Evolutionary conservation across 306 rosid genomes (phyloP).

Genomic region (Quercus wislizeni): DNA sequence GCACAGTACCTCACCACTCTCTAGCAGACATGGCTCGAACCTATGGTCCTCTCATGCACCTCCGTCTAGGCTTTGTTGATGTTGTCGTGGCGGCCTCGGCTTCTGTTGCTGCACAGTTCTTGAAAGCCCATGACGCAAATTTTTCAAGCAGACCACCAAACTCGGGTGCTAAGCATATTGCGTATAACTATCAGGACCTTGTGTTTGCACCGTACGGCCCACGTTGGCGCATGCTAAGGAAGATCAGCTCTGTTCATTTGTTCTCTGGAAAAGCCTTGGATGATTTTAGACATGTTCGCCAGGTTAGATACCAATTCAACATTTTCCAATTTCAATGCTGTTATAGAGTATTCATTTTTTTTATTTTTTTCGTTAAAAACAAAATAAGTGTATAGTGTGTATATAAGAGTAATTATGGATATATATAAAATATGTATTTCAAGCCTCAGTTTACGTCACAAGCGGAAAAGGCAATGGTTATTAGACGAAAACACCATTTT

Average conservation of each 20-base stretch:
- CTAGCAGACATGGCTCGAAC: slow-evolving; percentile 49
- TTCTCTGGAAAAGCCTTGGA: slow-evolving; percentile 83
- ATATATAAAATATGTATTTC: no score
- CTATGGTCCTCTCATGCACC: slow-evolving; percentile 77
- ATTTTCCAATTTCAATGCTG: no score
- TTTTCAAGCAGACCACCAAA: slow-evolving; percentile 83
- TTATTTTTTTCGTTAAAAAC: no score
- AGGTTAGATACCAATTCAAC: slow-evolving; percentile 36
- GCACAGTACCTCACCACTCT: slow-evolving; percentile 69
- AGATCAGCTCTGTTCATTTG: slow-evolving; percentile 70
- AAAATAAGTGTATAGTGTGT: no score
- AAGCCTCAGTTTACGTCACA: no score
- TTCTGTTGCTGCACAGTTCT: slow-evolving; percentile 60
- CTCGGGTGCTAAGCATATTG: slow-evolving; percentile 65
- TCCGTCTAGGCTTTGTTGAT: slow-evolving; percentile 58
- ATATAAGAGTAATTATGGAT: no score
- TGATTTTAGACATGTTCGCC: slow-evolving; percentile 57
- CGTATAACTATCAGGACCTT: slow-evolving; percentile 73
- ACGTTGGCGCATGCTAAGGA: slow-evolving; percentile 72
- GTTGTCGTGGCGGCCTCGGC: slow-evolving; percentile 79
- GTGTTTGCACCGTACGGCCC: slow-evolving; percentile 85
- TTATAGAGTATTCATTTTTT: no score
- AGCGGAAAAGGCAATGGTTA: no score
- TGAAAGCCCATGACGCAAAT: slow-evolving; percentile 65
- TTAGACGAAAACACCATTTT: no score